phyloP scores from a whole-genome alignment of 768 basidiomycete species.

The Phlegmacium glaucopus region DNA sequence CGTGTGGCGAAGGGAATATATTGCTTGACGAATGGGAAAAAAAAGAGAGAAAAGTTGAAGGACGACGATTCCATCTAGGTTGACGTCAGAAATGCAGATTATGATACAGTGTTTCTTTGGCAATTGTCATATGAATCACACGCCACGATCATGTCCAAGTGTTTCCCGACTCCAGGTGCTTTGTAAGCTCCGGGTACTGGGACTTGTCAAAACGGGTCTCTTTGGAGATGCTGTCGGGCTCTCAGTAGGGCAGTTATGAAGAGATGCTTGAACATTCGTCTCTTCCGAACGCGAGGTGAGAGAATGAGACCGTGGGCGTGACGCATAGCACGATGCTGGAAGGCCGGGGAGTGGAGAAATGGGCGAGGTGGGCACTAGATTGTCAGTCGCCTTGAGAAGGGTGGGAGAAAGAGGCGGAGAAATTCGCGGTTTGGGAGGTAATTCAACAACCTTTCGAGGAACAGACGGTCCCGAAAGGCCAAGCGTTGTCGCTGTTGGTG shows the following conservation, averaged over 20 bases:
- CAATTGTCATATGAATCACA: slow-evolving; percentile 42
- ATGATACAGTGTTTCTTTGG: slow-evolving; percentile 32
- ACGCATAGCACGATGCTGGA: slow-evolving; percentile 5
- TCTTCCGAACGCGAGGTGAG: slow-evolving; percentile 18
- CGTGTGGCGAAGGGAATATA: too few species aligned
- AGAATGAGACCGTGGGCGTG: slow-evolving; percentile 17
- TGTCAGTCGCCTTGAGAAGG: slow-evolving; percentile 28
- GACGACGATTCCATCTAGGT: background rate
- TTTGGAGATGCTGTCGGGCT: slow-evolving; percentile 15
- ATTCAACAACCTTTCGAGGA: slow-evolving; percentile 5
- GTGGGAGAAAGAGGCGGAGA: slow-evolving; percentile 14
- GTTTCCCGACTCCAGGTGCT: slow-evolving; percentile 25
- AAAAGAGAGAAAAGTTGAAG: slow-evolving; percentile 6
- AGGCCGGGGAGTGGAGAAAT: slow-evolving; percentile 19
- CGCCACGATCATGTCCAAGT: slow-evolving; percentile 18
- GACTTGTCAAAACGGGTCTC: slow-evolving; percentile 27
- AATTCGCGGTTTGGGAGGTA: slow-evolving; percentile 9
- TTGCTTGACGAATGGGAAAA: background rate
- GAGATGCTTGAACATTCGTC: slow-evolving; percentile 17
- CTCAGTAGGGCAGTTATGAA: slow-evolving; percentile 13
- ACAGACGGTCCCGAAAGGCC: slow-evolving; percentile 30
- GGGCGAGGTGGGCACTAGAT: slow-evolving; percentile 37
- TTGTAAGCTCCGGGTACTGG: slow-evolving; percentile 25
- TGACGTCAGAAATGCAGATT: background rate
- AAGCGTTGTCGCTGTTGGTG: slow-evolving; percentile 39